Conservation (phyloP, 2,329 filamentous ascomycete genomes). For the Exutisphaerella laricina region DNA sequence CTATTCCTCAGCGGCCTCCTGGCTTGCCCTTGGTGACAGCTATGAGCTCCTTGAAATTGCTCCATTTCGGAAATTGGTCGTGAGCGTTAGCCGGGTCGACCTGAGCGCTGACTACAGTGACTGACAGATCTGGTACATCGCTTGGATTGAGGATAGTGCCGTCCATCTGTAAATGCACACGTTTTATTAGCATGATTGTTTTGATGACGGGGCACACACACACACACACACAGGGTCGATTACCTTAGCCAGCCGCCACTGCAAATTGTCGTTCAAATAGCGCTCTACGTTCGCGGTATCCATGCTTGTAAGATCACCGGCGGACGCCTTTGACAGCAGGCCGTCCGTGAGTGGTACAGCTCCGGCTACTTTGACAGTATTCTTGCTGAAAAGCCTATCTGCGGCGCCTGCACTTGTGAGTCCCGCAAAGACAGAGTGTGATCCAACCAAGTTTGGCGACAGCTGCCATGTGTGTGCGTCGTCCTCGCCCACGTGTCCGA, state of each 20-base stretch:
- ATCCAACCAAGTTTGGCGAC: conserved; percentile 55
- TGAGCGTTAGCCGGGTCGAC: conserved; percentile 34
- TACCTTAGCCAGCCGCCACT: conserved; percentile 33
- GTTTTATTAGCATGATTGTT: no score
- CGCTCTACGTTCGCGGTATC: conserved; percentile 23
- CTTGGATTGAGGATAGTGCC: conserved; percentile 31
- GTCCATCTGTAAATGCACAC: conserved; percentile 35
- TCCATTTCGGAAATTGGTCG: conserved; percentile 36
- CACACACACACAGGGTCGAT: no score
- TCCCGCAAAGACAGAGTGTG: conserved; percentile 47
- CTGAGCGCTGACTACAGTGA: conserved; percentile 38
- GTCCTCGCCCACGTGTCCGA: conserved; percentile 48
- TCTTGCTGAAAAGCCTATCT: background rate
- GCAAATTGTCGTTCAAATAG: conserved; percentile 31
- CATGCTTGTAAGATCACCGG: conserved; percentile 33
- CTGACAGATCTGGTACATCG: conserved; percentile 34
- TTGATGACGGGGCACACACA: no score
- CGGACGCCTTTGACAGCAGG: conserved; percentile 34
- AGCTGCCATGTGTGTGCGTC: conserved; percentile 48
- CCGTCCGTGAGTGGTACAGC: conserved; percentile 43
- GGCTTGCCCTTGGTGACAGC: conserved; percentile 21
- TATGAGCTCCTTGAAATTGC: conserved; percentile 26
- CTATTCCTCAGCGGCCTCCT: conserved; percentile 17
- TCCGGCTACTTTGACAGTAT: conserved; percentile 31
- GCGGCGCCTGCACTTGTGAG: conserved; percentile 11